Evolutionary conservation across 139 green algal species (phyloP), one percentile per base, ranked within the genome.

Genomic region (Eudorina sp.): DNA sequence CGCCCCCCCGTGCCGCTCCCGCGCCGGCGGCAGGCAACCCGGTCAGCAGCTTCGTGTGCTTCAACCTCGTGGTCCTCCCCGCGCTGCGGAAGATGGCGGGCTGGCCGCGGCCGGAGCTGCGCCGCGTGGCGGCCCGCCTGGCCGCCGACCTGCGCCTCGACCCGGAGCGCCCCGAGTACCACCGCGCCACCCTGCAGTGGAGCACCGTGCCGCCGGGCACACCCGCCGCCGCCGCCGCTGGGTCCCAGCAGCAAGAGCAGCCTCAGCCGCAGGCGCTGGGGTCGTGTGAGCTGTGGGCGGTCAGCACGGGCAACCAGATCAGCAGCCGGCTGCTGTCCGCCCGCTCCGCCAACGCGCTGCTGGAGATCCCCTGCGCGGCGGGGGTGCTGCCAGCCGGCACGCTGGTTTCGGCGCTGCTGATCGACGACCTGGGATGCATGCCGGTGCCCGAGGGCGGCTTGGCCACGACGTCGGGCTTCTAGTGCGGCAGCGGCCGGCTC

Each of bases 111-210:
- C 96, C 96, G 0, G 18, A 48, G 29, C 93, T 97, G 83, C 88
- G 95, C 43, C 93, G 96, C 16, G 86, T 99, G 78, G 92, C 96
- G 53, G 94, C 92, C 3, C 80, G 88, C 21, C 85, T 96, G 1
- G 62, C 85, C 36, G 51, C 76, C 16, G 41, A 88, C 34, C 84
- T 98, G n/a, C 95, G 92, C 83, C 91, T 99, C 74, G 98, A 99
- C 92, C 94, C 93, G 1, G 95, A 97, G 88, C 88, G 98, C n/a
- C 97, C 98, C 4, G 98, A 99, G 93, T 99, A 99, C 92, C 97
- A 99, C 91, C 89, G 98, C 11, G 95, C 91, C 8, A 93, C 94
- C 0, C 90, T 98, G 31, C 74, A 84, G 43, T 95, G 84, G 53
- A 86, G 92, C 81, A 68, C 25, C 18, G n/a, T 45, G 60, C 79